Evolutionary conservation across 345 rosid species (phyloP).

Genomic region (Arabidopsis arenosa): DNA sequence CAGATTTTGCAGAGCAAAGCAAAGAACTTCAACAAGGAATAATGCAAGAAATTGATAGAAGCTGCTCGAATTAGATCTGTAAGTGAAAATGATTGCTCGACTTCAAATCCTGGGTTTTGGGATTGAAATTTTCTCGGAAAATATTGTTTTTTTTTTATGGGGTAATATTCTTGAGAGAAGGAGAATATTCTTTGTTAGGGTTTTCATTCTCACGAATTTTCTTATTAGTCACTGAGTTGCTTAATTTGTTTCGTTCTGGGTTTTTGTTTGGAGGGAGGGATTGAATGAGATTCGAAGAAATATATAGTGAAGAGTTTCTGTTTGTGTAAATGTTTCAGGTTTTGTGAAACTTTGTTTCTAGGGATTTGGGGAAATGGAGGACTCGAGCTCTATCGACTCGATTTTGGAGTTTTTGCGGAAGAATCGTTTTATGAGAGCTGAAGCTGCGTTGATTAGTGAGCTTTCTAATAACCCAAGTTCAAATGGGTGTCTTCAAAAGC

Average conservation of each 20-base stretch:
- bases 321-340: slow-evolving; percentile 43
- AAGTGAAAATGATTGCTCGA: slow-evolving; percentile 23
- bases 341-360: slow-evolving; percentile 33
- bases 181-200: slow-evolving; percentile 34
- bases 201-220: no score
- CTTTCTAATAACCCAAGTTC: slow-evolving; percentile 62
- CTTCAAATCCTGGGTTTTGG: slow-evolving; percentile 20
- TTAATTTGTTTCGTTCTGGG: slow-evolving; percentile 1
- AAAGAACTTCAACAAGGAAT: not conserved
- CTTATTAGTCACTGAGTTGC: not conserved
- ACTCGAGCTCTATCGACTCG: slow-evolving; percentile 61
- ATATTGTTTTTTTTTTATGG: not conserved
- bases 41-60: slow-evolving; percentile 15
- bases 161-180: slow-evolving; percentile 17
- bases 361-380: slow-evolving; percentile 59
- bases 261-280: not conserved
- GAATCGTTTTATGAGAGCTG: slow-evolving; percentile 81
- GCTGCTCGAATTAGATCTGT: slow-evolving; percentile 32
- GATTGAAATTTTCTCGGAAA: not conserved
- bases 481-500: slow-evolving; percentile 67
- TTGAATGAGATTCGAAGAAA: not conserved
- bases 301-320: not conserved
- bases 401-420: slow-evolving; percentile 76
- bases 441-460: slow-evolving; percentile 89
- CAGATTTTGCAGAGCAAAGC: slow-evolving; percentile 21